phyloP scores from a whole-genome alignment of 2,329 filamentous ascomycete species.

The Phyllosticta paracitricarpa region DNA sequence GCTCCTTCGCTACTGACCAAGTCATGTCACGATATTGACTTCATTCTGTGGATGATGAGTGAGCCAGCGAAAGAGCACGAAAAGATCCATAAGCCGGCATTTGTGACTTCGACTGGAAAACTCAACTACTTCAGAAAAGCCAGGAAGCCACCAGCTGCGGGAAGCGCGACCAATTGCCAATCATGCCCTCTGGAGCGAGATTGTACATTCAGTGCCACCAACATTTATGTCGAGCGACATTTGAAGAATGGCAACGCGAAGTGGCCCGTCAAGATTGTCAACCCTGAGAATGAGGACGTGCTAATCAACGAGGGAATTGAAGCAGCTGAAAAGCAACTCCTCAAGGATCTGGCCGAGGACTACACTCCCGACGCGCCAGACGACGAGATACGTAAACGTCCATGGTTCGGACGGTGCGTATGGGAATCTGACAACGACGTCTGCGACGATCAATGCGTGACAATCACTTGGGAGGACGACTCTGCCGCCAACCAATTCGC shows the following conservation, averaged over 20 bases:
- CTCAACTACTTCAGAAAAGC: constrained; percentile 67
- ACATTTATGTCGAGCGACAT: constrained; percentile 65
- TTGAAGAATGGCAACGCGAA: constrained; percentile 56
- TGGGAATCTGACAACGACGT: constrained; percentile 91
- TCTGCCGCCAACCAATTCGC: constrained; percentile 41
- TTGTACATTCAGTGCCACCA: constrained; percentile 78
- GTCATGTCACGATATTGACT: constrained; percentile 91
- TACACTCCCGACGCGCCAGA: constrained; percentile 46
- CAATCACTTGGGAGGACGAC: constrained; percentile 76
- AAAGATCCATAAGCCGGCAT: constrained; percentile 56
- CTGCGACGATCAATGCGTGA: constrained; percentile 85
- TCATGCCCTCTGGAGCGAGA: constrained; percentile 62
- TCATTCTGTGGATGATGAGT: constrained; percentile 74
- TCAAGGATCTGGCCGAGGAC: constrained; percentile 42
- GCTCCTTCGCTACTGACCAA: constrained; percentile 83
- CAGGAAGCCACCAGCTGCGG: constrained; percentile 67
- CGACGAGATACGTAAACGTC: constrained; percentile 38
- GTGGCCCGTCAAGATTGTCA: constrained; percentile 86
- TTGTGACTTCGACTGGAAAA: constrained; percentile 64
- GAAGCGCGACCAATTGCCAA: constrained; percentile 75
- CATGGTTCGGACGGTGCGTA: constrained; percentile 89
- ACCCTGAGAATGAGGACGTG: constrained; percentile 81
- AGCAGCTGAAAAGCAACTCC: constrained; percentile 42
- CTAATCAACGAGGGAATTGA: constrained; percentile 35
- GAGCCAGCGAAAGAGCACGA: constrained; percentile 4